Evolutionary conservation across 164 flowering plant species (phyloP), one percentile per base, ranked within the genome.

Genomic region (Akebia trifoliata): DNA sequence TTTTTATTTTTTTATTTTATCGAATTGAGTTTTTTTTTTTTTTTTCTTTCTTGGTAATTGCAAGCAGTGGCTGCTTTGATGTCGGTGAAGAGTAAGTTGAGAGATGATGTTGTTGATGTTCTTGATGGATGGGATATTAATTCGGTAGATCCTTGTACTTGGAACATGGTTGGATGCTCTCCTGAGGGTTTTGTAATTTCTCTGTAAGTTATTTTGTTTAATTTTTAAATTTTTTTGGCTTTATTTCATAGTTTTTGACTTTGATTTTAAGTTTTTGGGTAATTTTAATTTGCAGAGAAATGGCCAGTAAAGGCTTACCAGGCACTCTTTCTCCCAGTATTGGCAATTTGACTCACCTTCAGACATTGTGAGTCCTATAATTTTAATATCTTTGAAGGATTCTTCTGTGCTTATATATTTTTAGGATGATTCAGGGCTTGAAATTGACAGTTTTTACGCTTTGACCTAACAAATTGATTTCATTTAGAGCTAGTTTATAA

Each of bases 101-200:
- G 45, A 57, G 88, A 84, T 64, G 75, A 85, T 60, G 52, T 21
- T 10, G 44, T 55, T 37, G 63, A 57, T 55, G 87, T 86, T 29
- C 74, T 93, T 70, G 79, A 70, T 58, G 99, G 96, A 24, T 93
- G 99, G 99, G 99, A 87, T 69, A 85, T 93, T 18, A 93, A 93
- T 54, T 93, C 97, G 1, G 99, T 84, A 38, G 99, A 93, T 71
- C 99, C 99, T 54, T 93, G 99, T 61, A 87, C 97, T 61, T 93
- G 97, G 99, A 76, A 77, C 74, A 75, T 87, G 90, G 88, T 93
- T 26, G 92, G 73, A 30, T 93, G 99, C 71, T 86, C 97, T 40
- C 40, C 75, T 30, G 84, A 81, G 60, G 96, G 99, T 39, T 90
- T 76, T 59, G 96, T 93, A 3, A 62, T 80, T 60, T 84, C 99